Evolutionary conservation across 768 basidiomycete genomes (phyloP).

Genomic region (Naganishia randhawae): DNA sequence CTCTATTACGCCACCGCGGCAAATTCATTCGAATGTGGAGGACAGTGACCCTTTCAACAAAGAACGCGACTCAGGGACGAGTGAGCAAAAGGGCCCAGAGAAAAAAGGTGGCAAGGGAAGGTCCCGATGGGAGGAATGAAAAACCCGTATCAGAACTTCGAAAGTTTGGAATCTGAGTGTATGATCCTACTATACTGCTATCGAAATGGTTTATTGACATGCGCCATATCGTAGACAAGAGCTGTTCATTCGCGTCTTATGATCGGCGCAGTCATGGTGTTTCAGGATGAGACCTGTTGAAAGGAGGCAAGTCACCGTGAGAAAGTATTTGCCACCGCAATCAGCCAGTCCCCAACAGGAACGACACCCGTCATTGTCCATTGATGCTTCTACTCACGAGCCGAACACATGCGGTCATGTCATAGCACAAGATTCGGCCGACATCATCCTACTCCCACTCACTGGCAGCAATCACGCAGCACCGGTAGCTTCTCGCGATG

Average conservation of each 20-base stretch:
- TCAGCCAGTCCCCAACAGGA: neutral
- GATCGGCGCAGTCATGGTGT: neutral
- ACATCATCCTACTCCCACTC: neutral
- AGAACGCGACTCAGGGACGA: neutral
- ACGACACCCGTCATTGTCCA: neutral
- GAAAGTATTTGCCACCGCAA: neutral
- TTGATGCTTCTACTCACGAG: neutral
- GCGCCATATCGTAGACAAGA: neutral
- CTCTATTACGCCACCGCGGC: constrained; percentile 1
- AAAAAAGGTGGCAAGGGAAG: neutral
- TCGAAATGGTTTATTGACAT: neutral
- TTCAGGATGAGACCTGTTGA: neutral
- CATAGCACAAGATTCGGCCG: neutral
- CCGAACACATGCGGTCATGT: neutral
- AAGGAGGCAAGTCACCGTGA: neutral
- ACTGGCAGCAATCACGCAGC: neutral
- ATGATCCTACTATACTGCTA: neutral
- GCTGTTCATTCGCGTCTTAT: neutral
- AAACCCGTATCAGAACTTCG: neutral
- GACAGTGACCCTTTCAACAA: neutral
- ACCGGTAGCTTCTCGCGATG: neutral
- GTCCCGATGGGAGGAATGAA: neutral
- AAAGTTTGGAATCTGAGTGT: neutral
- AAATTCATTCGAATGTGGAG: neutral
- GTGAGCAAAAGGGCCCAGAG: neutral